A percentile compares a stretch with the other conserved stretches of the same genome.
Evolutionary conservation across 1,284 basidiomycete genomes (phyloP).

Genomic region (Ustilago crameri): DNA sequence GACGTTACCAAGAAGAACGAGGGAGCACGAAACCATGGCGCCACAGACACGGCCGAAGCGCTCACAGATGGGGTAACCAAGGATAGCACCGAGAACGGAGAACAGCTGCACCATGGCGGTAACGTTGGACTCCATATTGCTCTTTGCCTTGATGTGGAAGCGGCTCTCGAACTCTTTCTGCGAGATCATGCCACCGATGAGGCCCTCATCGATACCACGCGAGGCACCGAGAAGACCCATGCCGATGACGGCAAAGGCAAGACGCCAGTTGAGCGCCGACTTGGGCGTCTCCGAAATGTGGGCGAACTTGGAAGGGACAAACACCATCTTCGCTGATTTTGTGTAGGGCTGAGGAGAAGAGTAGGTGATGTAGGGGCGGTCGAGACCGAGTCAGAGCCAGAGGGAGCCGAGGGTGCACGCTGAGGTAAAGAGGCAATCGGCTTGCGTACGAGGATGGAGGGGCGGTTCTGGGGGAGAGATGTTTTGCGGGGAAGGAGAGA

Average conservation of each 20-base stretch:
- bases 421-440: neutral
- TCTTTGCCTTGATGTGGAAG: constrained; percentile 28
- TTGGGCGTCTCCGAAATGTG: constrained; percentile 48
- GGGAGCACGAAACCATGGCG: constrained; percentile 33
- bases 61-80: constrained; percentile 43
- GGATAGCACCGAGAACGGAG: constrained; percentile 42
- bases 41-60: constrained; percentile 37
- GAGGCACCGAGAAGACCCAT: constrained; percentile 51
- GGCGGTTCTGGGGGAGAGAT: neutral
- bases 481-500: neutral
- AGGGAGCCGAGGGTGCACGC: neutral
- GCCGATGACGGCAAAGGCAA: constrained; percentile 32
- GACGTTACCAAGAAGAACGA: constrained; percentile 35
- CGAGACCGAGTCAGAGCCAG: constrained; percentile 16
- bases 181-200: constrained; percentile 45
- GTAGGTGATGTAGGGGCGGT: neutral
- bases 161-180: constrained; percentile 42
- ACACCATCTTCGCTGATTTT: constrained; percentile 14
- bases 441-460: neutral
- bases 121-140: constrained; percentile 44
- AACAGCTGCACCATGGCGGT: constrained; percentile 52
- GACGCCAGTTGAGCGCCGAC: constrained; percentile 48
- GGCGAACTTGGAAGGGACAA: constrained; percentile 42
- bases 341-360: neutral
- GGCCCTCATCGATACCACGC: constrained; percentile 48